Evolutionary conservation across 2,329 filamentous ascomycete genomes (phyloP).

Genomic region (Fusarium sp.): DNA sequence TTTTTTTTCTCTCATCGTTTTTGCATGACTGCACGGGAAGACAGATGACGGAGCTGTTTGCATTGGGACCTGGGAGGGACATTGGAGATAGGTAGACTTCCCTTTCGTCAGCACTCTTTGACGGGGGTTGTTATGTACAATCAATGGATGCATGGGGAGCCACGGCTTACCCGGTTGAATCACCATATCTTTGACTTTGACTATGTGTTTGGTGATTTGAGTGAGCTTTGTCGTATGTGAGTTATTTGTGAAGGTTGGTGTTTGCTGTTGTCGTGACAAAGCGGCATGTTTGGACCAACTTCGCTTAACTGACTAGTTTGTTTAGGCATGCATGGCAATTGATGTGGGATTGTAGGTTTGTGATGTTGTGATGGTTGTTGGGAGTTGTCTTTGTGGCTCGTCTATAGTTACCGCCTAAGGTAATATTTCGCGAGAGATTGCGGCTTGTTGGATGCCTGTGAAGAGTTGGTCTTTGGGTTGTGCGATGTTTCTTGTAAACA

Average conservation of each 20-base stretch:
- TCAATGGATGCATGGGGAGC: slow-evolving; percentile 19
- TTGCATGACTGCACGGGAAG: slow-evolving; percentile 40
- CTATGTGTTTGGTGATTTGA: neutral
- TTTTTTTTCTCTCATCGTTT: neutral
- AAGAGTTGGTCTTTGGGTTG: neutral
- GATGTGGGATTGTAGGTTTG: neutral
- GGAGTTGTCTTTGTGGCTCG: neutral
- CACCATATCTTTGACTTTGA: neutral
- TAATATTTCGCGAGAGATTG: neutral
- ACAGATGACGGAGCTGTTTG: slow-evolving; percentile 41
- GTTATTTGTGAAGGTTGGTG: neutral
- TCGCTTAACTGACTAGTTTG: neutral
- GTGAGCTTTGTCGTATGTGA: neutral
- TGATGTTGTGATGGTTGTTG: neutral
- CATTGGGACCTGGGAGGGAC: slow-evolving; percentile 25
- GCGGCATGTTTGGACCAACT: neutral
- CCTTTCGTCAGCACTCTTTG: slow-evolving; percentile 4
- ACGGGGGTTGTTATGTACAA: slow-evolving; percentile 12
- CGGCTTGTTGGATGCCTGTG: neutral
- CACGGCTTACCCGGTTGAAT: slow-evolving; percentile 6
- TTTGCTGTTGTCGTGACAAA: neutral
- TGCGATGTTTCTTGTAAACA: fast-evolving
- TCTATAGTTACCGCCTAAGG: neutral
- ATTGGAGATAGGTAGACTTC: neutral
- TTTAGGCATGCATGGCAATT: too few relatives aligned